Base-by-base conservation (phyloP, 2,329 filamentous ascomycete genomes). In the Aplosporella prunicola region DNA sequence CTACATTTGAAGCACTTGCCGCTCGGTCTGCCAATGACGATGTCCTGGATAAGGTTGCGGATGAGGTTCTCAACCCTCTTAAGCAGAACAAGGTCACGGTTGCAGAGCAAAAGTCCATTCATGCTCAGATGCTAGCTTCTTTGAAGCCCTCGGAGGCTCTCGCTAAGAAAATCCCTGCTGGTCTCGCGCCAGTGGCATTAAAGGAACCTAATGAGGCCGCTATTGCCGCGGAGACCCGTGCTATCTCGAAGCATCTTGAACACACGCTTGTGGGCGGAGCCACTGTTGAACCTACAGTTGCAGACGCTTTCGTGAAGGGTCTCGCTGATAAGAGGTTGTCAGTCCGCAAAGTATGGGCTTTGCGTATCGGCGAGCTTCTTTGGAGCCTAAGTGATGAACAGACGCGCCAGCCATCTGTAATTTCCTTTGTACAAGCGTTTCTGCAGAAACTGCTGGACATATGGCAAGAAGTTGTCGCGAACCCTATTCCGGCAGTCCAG, bases 141-240 rank as follows among this genome's bases (percentile, higher is more conserved):
- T 61, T 89, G 20, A 70, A 76, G 1, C 64, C 75, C 28, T 81
- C 77, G 2, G 58, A 67, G 9, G 60, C 70, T 2, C 69, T 82
- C 25, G 80, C 83, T 1, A 68, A 72, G 40, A 82, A 82, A 47
- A 69, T 89, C 20, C 71, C 77, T 1, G 64, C 69, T 33, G 76
- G 74, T 5, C 69, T 96, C 41, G 75, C 80, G 5, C 61, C 76
- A 13, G 67, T 86, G 10, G 78, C 82, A 13, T 63, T 73, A 5
- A 94, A 95, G 53, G 91, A 98, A 61, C 79, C 87, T 6, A 96
- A 93, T 50, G 91, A 98, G 58, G 65, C 71, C 23, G 88, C 88
- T 27, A 66, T 94, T 17, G 71, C 75, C 27, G 78, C 83, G 8
- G 86, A 94, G 57, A 77, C 87, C 5, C 69, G 71, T 22, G 74